Evolutionary conservation across 2,329 filamentous ascomycete genomes (phyloP).

Genomic region (Neurospora sp.): DNA sequence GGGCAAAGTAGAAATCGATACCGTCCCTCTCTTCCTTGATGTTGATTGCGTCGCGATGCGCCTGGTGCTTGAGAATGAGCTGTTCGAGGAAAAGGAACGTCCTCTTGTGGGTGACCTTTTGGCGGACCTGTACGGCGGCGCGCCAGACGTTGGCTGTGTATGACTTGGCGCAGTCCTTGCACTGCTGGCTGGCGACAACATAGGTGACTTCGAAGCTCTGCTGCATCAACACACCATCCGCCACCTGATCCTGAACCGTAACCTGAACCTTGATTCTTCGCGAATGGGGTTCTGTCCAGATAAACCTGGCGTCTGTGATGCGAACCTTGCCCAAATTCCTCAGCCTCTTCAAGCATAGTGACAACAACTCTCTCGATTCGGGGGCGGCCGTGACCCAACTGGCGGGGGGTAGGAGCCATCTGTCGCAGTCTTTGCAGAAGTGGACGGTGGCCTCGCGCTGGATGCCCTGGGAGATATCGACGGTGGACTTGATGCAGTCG

Average conservation of each 20-base stretch:
- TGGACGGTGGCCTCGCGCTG: constrained; percentile 84
- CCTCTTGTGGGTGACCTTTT: constrained; percentile 94
- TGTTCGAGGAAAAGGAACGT: constrained; percentile 68
- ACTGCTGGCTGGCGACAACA: constrained; percentile 83
- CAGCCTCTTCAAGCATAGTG: constrained; percentile 81
- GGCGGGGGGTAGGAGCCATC: constrained; percentile 78
- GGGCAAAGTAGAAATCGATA: constrained; percentile 89
- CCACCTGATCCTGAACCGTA: constrained; percentile 68
- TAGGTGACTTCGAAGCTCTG: constrained; percentile 95
- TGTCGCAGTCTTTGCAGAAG: constrained; percentile 88
- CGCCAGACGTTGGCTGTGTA: constrained; percentile 96
- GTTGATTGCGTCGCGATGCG: constrained; percentile 89
- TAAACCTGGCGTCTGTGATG: constrained; percentile 91
- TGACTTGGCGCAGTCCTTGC: constrained; percentile 87
- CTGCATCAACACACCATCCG: constrained; percentile 62
- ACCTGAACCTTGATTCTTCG: constrained; percentile 88
- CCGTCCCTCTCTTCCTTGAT: constrained; percentile 96
- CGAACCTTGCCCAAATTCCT: constrained; percentile 79
- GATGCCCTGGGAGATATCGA: constrained; percentile 86
- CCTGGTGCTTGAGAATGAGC: constrained; percentile 86
- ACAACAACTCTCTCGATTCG: constrained; percentile 87
- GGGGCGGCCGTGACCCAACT: constrained; percentile 78
- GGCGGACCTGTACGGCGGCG: constrained; percentile 85
- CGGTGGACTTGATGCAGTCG: constrained; percentile 88
- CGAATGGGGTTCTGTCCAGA: constrained; percentile 98